Evolutionary conservation across 805 yeast genomes (phyloP).

Genomic region (Starmerella stigmatis): DNA sequence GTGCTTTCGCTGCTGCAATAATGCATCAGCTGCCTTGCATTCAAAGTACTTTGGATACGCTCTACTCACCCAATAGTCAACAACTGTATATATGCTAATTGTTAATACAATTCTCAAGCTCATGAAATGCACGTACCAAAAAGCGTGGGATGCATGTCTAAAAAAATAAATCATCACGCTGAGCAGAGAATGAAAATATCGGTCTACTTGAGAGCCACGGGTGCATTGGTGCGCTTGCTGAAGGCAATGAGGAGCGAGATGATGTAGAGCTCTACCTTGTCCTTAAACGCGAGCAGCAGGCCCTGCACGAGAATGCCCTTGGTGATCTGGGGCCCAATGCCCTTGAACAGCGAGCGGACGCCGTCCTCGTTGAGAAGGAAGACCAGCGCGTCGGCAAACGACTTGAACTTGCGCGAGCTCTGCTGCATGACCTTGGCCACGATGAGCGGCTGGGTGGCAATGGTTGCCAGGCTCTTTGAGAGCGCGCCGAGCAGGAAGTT

Average conservation of each 20-base stretch:
- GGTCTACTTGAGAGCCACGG: conserved; percentile 1
- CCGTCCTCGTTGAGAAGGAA: conserved; percentile 59
- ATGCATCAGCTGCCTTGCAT: no score
- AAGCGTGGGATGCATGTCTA: no score
- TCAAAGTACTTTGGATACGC: no score
- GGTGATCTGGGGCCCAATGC: conserved; percentile 64
- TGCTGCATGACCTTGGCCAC: conserved; percentile 77
- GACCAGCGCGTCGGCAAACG: conserved; percentile 53
- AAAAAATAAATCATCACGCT: no score
- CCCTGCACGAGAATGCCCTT: conserved; percentile 84
- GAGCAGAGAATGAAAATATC: no score
- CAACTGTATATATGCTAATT: no score
- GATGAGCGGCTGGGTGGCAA: conserved; percentile 74
- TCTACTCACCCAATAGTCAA: no score
- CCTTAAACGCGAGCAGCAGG: conserved; percentile 68
- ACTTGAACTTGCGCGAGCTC: conserved; percentile 35
- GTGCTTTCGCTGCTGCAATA: no score
- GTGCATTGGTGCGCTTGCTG: conserved; percentile 2
- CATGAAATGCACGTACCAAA: no score
- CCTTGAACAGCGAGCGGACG: conserved; percentile 59
- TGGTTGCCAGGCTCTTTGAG: conserved; percentile 69
- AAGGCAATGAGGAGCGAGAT: conserved; percentile 19
- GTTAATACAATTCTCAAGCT: no score
- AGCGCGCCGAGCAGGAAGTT: conserved; percentile 66
- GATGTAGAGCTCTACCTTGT: conserved; percentile 39